phyloP scores from a whole-genome alignment of 352 stramenopile genomes.

The Albugo candida region DNA sequence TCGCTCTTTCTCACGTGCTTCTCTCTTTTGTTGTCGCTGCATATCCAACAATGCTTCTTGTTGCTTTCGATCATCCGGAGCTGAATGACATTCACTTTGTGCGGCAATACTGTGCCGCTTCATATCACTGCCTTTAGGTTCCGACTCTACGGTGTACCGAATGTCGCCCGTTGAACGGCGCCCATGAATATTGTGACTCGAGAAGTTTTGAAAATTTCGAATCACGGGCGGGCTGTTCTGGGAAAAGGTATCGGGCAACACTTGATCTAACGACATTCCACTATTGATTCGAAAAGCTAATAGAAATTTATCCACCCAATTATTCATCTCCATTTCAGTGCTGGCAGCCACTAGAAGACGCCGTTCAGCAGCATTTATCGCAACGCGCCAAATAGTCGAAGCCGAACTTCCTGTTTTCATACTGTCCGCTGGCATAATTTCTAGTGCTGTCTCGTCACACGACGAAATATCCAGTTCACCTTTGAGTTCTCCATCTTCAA shows the following conservation, averaged over 20 bases:
- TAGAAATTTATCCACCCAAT: constrained; percentile 54
- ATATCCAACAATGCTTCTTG: constrained; percentile 27
- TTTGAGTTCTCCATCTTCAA: constrained; percentile 56
- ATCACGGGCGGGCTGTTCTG: constrained; percentile 12
- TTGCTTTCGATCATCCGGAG: constrained; percentile 4
- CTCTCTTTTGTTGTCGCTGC: constrained; percentile 48
- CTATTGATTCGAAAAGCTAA: constrained; percentile 36
- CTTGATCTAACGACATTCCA: constrained; percentile 12
- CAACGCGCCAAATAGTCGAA: constrained; percentile 60
- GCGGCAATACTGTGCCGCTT: not conserved
- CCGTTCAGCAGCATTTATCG: constrained; percentile 35
- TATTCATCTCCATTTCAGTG: constrained; percentile 74
- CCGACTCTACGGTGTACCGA: not conserved
- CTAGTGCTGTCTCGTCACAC: constrained; percentile 36
- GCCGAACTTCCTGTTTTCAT: constrained; percentile 54
- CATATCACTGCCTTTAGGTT: not conserved
- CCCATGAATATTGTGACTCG: constrained; percentile 2
- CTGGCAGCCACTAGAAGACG: constrained; percentile 40
- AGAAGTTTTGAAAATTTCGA: constrained; percentile 69
- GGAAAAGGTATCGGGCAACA: too few relatives aligned
- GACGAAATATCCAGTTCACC: constrained; percentile 44
- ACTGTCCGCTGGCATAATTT: constrained; percentile 60
- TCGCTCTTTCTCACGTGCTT: constrained; percentile 23
- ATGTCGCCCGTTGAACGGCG: constrained; percentile 6
- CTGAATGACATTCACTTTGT: not conserved